phyloP scores from a whole-genome alignment of 345 rosid species.

The Toxicodendron radicans region DNA sequence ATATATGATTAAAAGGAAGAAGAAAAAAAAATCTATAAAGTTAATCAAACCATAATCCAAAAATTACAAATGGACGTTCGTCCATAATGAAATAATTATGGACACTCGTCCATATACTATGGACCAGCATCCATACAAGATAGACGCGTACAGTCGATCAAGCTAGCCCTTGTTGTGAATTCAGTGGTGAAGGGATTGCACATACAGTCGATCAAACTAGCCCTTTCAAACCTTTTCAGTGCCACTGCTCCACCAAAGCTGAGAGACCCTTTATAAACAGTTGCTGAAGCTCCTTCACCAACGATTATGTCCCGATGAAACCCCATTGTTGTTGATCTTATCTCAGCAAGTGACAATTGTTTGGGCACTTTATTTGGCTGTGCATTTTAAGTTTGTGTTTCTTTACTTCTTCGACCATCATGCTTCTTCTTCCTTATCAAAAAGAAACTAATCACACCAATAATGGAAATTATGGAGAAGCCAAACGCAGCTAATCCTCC shows the following conservation, averaged over 20 bases:
- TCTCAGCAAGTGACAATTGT: constrained; percentile 58
- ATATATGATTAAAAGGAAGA: too few species aligned
- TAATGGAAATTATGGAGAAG: constrained; percentile 32
- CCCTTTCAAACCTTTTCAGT: constrained; percentile 60
- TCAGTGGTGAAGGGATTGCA: constrained; percentile 69
- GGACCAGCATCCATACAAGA: too few species aligned
- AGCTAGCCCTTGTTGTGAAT: constrained; percentile 69
- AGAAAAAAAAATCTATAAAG: too few species aligned
- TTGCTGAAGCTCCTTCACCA: constrained; percentile 80
- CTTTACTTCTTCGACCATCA: constrained; percentile 16
- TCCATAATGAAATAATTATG: too few species aligned
- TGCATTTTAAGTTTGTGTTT: constrained; percentile 6
- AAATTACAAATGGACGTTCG: too few species aligned
- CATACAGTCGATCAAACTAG: constrained; percentile 36
- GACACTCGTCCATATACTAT: too few species aligned
- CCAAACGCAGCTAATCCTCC: constrained; percentile 44
- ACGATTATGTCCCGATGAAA: constrained; percentile 53
- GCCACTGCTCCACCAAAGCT: constrained; percentile 52
- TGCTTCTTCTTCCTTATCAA: constrained; percentile 35
- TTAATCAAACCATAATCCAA: too few species aligned
- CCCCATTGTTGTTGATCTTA: constrained; percentile 65
- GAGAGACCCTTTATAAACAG: constrained; percentile 71
- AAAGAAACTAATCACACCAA: constrained; percentile 28
- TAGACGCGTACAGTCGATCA: too few species aligned
- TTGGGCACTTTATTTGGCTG: constrained; percentile 42